phyloP scores from a whole-genome alignment of 192 early-diverging fungal species.

The Neocallimastix lanati region DNA sequence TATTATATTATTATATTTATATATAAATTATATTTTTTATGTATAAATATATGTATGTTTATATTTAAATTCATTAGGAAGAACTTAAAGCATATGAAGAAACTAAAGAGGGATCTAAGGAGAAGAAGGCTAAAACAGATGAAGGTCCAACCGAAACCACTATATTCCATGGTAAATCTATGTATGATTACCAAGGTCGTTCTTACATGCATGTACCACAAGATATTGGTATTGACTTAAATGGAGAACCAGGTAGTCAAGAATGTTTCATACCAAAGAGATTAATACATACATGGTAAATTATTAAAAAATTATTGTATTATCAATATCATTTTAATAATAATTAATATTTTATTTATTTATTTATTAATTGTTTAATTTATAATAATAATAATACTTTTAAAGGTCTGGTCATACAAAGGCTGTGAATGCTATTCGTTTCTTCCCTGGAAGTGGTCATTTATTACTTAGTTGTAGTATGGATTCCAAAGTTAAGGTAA shows the following conservation, averaged over 20 bases:
- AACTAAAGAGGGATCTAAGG: constrained; percentile 4
- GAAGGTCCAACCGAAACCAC: constrained; percentile 42
- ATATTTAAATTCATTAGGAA: constrained; percentile 1
- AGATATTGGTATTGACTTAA: constrained; percentile 61
- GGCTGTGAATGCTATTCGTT: constrained; percentile 74
- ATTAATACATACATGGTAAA: constrained; percentile 65
- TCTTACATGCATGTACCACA: constrained; percentile 93
- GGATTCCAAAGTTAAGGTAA: constrained; percentile 89
- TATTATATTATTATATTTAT: too few species aligned
- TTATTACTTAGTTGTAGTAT: constrained; percentile 75
- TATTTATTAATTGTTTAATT: not conserved
- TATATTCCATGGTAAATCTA: constrained; percentile 68
- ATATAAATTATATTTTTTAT: too few species aligned
- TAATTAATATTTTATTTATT: not conserved
- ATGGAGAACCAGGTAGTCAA: constrained; percentile 47
- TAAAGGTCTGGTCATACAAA: constrained; percentile 59
- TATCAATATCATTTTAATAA: too few species aligned
- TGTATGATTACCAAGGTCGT: constrained; percentile 79
- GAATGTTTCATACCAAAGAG: constrained; percentile 74
- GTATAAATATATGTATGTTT: too few species aligned
- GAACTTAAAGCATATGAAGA: constrained; percentile 25
- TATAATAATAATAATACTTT: not conserved
- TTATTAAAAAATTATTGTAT: too few species aligned
- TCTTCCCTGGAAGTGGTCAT: constrained; percentile 81
- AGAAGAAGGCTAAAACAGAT: constrained; percentile 12